These are phyloP conservation scores for Sanguinoderma infundibulare DNA, from an alignment of 1,284 basidiomycete genomes.

Conservation along the genomic window DNA sequence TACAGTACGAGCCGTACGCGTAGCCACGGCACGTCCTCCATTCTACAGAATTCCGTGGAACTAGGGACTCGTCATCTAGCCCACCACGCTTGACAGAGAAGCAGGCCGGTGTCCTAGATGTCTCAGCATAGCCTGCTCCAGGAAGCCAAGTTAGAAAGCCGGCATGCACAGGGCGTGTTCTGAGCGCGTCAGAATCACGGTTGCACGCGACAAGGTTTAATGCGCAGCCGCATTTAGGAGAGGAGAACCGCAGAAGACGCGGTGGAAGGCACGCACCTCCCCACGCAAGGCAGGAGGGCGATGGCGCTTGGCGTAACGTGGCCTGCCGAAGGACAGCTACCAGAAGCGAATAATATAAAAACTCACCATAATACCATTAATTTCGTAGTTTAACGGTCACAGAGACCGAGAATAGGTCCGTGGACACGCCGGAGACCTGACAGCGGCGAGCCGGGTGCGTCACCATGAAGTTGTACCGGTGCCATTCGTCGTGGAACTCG, in stretches of 20 bases:
- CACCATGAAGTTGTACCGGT: too few species aligned
- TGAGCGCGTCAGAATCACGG: neutral
- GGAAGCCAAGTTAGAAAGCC: too few species aligned
- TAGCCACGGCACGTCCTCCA: neutral
- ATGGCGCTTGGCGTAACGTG: neutral
- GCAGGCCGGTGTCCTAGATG: neutral
- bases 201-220: neutral
- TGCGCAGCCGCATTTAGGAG: neutral
- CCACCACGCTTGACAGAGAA: neutral
- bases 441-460: too few species aligned
- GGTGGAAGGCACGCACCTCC: neutral
- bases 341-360: too few species aligned
- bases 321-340: too few species aligned
- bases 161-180: neutral
- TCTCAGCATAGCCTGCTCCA: neutral
- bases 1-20: neutral
- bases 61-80: neutral
- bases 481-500: neutral
- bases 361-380: too few species aligned
- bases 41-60: neutral
- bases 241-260: neutral
- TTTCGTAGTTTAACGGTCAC: too few species aligned
- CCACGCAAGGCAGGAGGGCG: neutral
- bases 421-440: too few species aligned
- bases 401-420: too few species aligned